Evolutionary conservation across 169 alveolate species (phyloP).

Genomic region (Plasmodium berghei): DNA sequence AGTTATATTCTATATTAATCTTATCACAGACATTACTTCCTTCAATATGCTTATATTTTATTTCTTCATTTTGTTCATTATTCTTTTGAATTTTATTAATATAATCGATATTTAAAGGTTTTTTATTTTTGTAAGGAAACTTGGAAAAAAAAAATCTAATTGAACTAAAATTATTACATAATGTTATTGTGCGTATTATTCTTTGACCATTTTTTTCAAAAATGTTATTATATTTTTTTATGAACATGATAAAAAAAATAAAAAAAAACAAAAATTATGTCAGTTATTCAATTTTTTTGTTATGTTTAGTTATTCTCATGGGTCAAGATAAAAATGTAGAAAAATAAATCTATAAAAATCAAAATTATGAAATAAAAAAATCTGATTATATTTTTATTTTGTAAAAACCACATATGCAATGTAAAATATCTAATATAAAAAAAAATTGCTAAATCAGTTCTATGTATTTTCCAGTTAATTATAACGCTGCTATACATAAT

Average conservation of each 20-base stretch:
- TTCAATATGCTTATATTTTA: background rate
- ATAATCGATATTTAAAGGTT: slow-evolving; percentile 44
- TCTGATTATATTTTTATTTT: no score
- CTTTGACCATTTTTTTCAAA: slow-evolving; percentile 6
- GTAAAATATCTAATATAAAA: no score
- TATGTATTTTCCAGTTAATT: no score
- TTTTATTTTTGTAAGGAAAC: background rate
- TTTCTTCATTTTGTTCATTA: background rate
- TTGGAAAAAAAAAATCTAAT: slow-evolving; percentile 4
- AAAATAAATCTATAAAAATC: background rate
- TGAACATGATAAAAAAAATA: slow-evolving; percentile 28
- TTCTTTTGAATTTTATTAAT: slow-evolving; percentile 10
- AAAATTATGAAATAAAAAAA: no score
- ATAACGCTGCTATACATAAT: no score
- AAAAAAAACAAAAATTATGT: slow-evolving; percentile 1
- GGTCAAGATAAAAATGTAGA: background rate
- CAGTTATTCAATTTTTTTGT: background rate
- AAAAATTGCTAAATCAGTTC: no score
- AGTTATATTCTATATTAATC: no score
- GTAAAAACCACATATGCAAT: no score
- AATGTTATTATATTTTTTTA: slow-evolving; percentile 18
- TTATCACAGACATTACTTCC: background rate
- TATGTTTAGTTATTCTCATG: background rate
- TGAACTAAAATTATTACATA: slow-evolving; percentile 2
- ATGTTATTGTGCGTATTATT: background rate